Evolutionary conservation across 495 filamentous ascomycete species (phyloP).

Genomic region (Aspergillus homomorphus): DNA sequence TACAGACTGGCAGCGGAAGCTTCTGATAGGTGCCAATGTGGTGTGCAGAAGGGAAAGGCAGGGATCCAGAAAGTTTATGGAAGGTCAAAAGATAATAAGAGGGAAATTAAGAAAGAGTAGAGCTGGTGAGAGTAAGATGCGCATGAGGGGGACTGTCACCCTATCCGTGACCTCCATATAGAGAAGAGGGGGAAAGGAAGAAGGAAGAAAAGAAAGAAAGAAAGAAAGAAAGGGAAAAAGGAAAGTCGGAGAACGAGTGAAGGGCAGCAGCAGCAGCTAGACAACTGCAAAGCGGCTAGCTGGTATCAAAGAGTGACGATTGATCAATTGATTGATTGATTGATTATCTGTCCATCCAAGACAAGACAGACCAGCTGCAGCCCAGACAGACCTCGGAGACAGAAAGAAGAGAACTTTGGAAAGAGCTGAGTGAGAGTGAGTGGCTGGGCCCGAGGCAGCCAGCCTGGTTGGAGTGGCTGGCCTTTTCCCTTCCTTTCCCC

Average conservation of each 20-base stretch:
- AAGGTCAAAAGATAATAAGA: background rate
- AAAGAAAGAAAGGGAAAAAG: conserved; percentile 6
- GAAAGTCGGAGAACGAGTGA: background rate
- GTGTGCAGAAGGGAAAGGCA: background rate
- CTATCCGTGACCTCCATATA: background rate
- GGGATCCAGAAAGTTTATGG: background rate
- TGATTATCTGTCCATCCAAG: conserved; percentile 1
- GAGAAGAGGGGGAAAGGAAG: background rate
- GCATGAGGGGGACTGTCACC: background rate
- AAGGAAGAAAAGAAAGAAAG: background rate
- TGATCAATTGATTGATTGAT: too few relatives aligned
- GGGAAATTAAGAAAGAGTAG: background rate
- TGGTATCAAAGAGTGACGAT: conserved; percentile 9
- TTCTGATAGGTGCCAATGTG: conserved; percentile 4
- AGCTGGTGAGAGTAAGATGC: background rate
- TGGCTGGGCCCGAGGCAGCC: background rate
- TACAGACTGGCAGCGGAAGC: background rate
- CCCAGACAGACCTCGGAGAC: conserved; percentile 1
- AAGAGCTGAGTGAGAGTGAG: background rate
- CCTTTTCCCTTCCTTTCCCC: background rate
- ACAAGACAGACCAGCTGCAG: conserved; percentile 2
- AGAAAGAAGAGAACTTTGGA: background rate
- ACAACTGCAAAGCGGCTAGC: conserved; percentile 1
- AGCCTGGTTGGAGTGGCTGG: background rate
- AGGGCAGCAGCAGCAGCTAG: background rate